Evolutionary conservation across 164 flowering plant genomes (phyloP), one percentile per base, ranked within the genome.

Genomic region (Magnolia changhungtana): DNA sequence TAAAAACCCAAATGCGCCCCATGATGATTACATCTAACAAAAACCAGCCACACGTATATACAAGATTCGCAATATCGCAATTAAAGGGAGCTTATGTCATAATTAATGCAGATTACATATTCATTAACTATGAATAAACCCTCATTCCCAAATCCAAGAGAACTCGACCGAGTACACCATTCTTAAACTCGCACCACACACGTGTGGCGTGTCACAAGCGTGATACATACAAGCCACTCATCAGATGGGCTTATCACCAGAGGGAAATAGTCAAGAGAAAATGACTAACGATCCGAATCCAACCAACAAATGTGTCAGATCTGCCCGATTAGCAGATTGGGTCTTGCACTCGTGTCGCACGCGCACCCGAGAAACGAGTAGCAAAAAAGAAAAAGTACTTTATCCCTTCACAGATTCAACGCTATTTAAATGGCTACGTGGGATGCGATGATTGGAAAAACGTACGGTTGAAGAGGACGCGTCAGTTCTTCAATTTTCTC

Each of bases 401-500:
- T 37, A 27, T 27, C 29, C 29, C 7, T 3, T 37, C 45, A 37
- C 7, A 37, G 7, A 37, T 5, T 37, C 45, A 37, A 37, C 45
- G 45, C 45, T 37, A 3, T 0, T 37, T 37, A 37, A 37, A 0
- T 7, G 45, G 45, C 55, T 52, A 71, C 64, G 75, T 50, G 74
- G 63, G 71, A 64, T 7, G 51, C 18, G 27, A 45, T 71, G 52
- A 61, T 8, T 27, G 69, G 27, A 13, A 10, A 4, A 29, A 31
- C 19, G 21, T 10, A 70, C 69, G 68, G 51, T 21, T 8, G 9
- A 27, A 8, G n/a, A 20, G 50, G 51, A 16, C 50, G 52, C 37
- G 29, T 73, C 67, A 74, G 18, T 81, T 78, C 78, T 79, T 63
- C 76, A 73, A 59, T 72, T 75, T 80, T 29, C 78, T 78, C n/a